Evolutionary conservation across 1,284 basidiomycete genomes (phyloP).

Genomic region (Boletus mariae): DNA sequence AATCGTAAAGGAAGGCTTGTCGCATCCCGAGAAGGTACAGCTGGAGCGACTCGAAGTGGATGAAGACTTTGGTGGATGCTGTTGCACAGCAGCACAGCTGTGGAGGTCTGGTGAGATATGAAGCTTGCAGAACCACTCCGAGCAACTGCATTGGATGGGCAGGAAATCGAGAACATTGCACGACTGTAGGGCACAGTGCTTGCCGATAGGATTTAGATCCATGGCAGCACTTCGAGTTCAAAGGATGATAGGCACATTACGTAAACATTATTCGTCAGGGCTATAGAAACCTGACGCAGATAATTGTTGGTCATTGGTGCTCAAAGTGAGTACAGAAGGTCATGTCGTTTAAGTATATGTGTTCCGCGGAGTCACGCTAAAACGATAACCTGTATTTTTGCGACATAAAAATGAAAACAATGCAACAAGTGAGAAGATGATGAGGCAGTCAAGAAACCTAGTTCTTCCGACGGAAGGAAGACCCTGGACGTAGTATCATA

Average conservation of each 20-base stretch:
- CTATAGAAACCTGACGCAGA: no score
- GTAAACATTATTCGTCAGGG: neutral
- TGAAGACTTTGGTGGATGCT: neutral
- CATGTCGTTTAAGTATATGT: conserved; percentile 4
- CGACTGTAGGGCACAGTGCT: conserved; percentile 42
- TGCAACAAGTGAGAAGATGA: conserved; percentile 3
- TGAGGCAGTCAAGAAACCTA: conserved; percentile 36
- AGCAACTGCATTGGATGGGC: conserved; percentile 48
- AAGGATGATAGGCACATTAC: conserved; percentile 4
- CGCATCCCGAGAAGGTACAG: conserved; percentile 51
- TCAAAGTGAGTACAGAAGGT: conserved; percentile 18
- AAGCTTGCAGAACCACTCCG: conserved; percentile 43
- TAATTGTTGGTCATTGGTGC: neutral
- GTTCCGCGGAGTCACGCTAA: conserved; percentile 4
- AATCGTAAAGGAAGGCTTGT: conserved; percentile 47
- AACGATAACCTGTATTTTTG: conserved; percentile 14
- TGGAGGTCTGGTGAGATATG: conserved; percentile 59
- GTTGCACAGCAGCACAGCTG: conserved; percentile 39
- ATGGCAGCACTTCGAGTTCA: conserved; percentile 9
- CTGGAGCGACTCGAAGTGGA: conserved; percentile 36
- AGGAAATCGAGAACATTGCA: conserved; percentile 52
- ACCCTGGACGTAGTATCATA: conserved; percentile 46
- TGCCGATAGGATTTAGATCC: conserved; percentile 42
- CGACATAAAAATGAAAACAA: conserved; percentile 5
- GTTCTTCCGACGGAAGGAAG: conserved; percentile 86